A percentile compares a stretch with the other conserved stretches of the same genome.
Evolutionary conservation across 495 filamentous ascomycete species (phyloP).

Genomic region (Podospora pseudoanserina): DNA sequence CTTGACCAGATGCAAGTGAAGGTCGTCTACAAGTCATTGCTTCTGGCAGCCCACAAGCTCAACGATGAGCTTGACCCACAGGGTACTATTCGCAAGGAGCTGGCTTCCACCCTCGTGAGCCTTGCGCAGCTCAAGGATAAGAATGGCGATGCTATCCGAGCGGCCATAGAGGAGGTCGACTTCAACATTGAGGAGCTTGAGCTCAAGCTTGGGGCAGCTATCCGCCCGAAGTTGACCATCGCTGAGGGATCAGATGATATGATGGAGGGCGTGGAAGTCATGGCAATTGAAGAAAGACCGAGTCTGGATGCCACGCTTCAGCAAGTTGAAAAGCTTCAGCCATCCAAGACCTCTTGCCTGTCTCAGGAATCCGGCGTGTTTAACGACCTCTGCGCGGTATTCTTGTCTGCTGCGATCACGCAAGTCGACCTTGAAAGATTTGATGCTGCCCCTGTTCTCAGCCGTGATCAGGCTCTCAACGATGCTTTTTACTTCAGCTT

Average conservation of each 20-base stretch:
- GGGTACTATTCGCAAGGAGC: conserved; percentile 55
- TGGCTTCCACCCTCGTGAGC: conserved; percentile 59
- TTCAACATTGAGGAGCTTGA: conserved; percentile 67
- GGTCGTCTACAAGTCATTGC: conserved; percentile 58
- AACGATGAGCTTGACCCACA: conserved; percentile 43
- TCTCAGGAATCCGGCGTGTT: conserved; percentile 41
- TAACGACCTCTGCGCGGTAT: conserved; percentile 59
- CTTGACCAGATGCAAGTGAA: conserved; percentile 60
- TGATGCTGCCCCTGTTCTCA: conserved; percentile 55
- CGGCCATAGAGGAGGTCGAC: conserved; percentile 56
- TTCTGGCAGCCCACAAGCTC: conserved; percentile 54
- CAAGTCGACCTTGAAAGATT: conserved; percentile 53
- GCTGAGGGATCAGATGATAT: conserved; percentile 45
- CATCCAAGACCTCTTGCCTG: conserved; percentile 45
- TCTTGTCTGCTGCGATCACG: conserved; percentile 55
- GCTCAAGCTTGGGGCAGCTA: conserved; percentile 62
- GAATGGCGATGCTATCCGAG: conserved; percentile 56
- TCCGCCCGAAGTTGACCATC: conserved; percentile 45
- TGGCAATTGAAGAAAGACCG: conserved; percentile 17
- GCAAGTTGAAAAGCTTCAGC: conserved; percentile 38
- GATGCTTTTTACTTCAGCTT: conserved; percentile 72
- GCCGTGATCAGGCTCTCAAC: conserved; percentile 50
- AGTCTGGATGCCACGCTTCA: conserved; percentile 25
- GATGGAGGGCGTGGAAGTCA: conserved; percentile 47
- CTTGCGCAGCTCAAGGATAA: conserved; percentile 53